These are phyloP conservation scores for Rhizopogon parksii DNA, from an alignment of 1,284 basidiomycete genomes.

Conservation along the genomic window DNA sequence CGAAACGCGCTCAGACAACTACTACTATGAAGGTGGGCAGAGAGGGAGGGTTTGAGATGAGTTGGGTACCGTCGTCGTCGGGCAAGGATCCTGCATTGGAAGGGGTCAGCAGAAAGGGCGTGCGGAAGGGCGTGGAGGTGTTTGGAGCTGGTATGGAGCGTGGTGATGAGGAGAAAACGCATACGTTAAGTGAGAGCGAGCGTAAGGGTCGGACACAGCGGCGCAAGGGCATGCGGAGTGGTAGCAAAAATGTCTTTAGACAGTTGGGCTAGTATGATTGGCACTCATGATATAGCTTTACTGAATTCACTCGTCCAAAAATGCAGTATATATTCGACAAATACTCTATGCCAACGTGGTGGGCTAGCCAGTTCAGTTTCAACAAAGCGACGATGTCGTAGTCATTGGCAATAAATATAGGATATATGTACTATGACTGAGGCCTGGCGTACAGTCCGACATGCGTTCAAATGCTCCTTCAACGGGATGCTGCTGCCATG, in stretches of 20 bases:
- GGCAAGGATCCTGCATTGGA: slow-evolving; percentile 19
- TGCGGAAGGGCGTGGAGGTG: slow-evolving; percentile 60
- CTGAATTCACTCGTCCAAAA: no score
- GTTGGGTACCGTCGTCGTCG: slow-evolving; percentile 49
- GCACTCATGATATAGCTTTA: no score
- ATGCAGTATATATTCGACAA: not conserved
- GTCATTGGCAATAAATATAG: slow-evolving; percentile 1
- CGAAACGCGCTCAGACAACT: slow-evolving; percentile 11
- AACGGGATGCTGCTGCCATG: not conserved
- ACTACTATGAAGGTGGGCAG: slow-evolving; percentile 16
- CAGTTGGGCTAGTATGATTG: slow-evolving; percentile 21
- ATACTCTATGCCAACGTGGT: no score
- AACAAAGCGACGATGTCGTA: not conserved
- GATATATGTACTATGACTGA: slow-evolving; percentile 4
- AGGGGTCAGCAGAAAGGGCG: slow-evolving; percentile 27
- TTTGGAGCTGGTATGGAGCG: slow-evolving; percentile 86
- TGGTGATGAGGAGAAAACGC: slow-evolving; percentile 47
- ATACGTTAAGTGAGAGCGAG: slow-evolving; percentile 49
- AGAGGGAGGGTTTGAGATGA: slow-evolving; percentile 60
- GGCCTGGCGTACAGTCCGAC: not conserved
- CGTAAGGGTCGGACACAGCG: slow-evolving; percentile 65
- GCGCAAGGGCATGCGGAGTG: slow-evolving; percentile 71
- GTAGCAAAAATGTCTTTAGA: slow-evolving; percentile 80
- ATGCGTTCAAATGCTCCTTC: not conserved
- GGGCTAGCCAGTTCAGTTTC: not conserved